Evolutionary conservation across 2,329 filamentous ascomycete species (phyloP).

Genomic region (Colletotrichum chlorophyti): DNA sequence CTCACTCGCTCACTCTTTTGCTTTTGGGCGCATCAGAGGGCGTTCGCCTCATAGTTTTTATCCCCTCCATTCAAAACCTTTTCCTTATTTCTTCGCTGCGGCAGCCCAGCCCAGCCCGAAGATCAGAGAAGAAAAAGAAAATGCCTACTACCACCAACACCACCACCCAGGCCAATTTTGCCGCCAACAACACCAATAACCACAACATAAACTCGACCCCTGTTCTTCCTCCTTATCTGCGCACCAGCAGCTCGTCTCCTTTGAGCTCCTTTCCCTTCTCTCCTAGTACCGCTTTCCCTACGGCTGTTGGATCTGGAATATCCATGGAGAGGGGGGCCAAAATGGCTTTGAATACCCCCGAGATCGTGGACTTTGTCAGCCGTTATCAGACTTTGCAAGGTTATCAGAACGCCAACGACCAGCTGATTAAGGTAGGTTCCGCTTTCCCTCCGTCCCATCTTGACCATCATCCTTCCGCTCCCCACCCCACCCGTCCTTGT

Average conservation of each 20-base stretch:
- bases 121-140: not conserved
- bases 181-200: conserved; percentile 5
- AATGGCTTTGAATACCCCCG: conserved; percentile 34
- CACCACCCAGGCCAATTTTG: conserved; percentile 9
- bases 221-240: conserved; percentile 16
- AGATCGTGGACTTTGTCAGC: conserved; percentile 53
- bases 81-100: not conserved
- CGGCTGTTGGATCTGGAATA: conserved; percentile 6
- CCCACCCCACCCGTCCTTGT: conserved; percentile 10
- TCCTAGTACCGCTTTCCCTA: conserved; percentile 5
- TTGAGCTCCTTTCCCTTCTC: conserved; percentile 2
- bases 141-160: conserved; percentile 15
- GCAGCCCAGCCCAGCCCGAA: not conserved
- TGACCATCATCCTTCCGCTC: too few relatives aligned
- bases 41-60: not conserved
- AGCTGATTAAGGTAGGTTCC: conserved; percentile 53
- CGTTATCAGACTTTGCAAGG: conserved; percentile 52
- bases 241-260: conserved; percentile 6
- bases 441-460: not conserved
- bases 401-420: conserved; percentile 48
- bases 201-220: conserved; percentile 4
- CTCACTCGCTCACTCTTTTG: too few relatives aligned
- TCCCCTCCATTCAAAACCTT: not conserved
- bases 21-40: not conserved
- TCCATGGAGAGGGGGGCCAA: conserved; percentile 22